Evolutionary conservation across 169 alveolate genomes (phyloP).

Genomic region (Plasmodium inui): DNA sequence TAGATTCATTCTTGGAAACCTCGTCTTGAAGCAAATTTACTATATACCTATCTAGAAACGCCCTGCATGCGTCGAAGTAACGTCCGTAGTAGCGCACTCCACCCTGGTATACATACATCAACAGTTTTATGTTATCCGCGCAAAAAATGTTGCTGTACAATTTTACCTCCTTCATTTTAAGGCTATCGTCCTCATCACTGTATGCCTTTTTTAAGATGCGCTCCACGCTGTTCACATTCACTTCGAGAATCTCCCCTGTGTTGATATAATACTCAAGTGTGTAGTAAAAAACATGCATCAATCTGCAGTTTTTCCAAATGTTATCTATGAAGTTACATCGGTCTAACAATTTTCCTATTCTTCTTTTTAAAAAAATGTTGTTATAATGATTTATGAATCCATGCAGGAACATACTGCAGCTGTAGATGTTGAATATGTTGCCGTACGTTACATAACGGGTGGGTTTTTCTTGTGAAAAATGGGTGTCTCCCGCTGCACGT

Average conservation of each 20-base stretch:
- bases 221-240: background rate
- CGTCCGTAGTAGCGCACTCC: constrained; percentile 16
- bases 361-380: constrained; percentile 2
- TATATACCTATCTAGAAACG: constrained; percentile 3
- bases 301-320: constrained; percentile 61
- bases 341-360: constrained; percentile 11
- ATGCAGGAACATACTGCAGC: constrained; percentile 46
- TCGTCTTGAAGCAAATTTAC: constrained; percentile 1
- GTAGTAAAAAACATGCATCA: constrained; percentile 15
- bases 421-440: constrained; percentile 36
- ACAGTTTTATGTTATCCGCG: constrained; percentile 8
- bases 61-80: constrained; percentile 28
- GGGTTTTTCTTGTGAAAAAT: background rate
- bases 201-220: background rate
- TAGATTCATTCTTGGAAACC: background rate
- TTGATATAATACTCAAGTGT: constrained; percentile 12
- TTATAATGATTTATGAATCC: constrained; percentile 49
- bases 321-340: constrained; percentile 60
- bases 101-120: constrained; percentile 18
- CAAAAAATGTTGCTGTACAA: constrained; percentile 23
- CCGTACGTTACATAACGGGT: background rate
- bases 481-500: background rate
- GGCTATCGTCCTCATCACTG: background rate
- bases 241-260: background rate
- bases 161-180: background rate